A percentile compares a stretch with the other conserved stretches of the same genome.
Conservation (phyloP, 2,329 filamentous ascomycete species). For the Lachnellula suecica region DNA sequence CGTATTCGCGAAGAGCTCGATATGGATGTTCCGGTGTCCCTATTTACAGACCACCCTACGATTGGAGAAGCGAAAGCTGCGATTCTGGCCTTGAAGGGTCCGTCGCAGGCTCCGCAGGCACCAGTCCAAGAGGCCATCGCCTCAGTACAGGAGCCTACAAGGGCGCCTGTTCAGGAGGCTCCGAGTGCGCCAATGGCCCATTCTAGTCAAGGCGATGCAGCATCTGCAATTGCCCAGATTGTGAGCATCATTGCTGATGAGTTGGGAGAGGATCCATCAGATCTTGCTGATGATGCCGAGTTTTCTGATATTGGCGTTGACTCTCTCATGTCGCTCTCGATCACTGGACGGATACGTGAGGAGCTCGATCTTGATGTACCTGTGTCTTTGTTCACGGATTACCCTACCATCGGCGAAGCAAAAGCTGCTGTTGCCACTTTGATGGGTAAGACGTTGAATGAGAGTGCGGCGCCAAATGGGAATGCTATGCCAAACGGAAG, state of each 20-base stretch:
- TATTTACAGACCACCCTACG: constrained; percentile 38
- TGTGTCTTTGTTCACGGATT: constrained; percentile 46
- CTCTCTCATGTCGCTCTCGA: constrained; percentile 58
- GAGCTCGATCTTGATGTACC: constrained; percentile 55
- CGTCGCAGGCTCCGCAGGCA: too few relatives aligned
- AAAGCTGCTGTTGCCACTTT: neutral
- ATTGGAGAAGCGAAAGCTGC: constrained; percentile 40
- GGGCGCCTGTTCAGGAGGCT: neutral
- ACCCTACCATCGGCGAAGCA: constrained; percentile 41
- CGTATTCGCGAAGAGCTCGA: constrained; percentile 58
- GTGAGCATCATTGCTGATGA: constrained; percentile 57
- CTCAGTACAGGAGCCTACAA: too few relatives aligned
- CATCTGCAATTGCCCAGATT: constrained; percentile 32
- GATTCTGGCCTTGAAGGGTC: neutral
- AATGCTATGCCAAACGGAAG: constrained; percentile 11
- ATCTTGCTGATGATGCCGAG: constrained; percentile 54
- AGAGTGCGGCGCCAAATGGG: constrained; percentile 20
- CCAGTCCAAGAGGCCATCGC: too few relatives aligned
- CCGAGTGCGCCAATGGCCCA: neutral
- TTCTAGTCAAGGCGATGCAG: constrained; percentile 23
- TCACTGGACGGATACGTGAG: constrained; percentile 55
- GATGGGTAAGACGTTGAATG: constrained; percentile 6
- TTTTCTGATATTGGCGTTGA: constrained; percentile 60
- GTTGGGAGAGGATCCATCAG: constrained; percentile 52
- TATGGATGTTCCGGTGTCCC: constrained; percentile 50